Percentiles rank a stretch among this genome's conserved stretches.
Conservation (phyloP, 2,329 filamentous ascomycete species). For the Graphium sp. region DNA sequence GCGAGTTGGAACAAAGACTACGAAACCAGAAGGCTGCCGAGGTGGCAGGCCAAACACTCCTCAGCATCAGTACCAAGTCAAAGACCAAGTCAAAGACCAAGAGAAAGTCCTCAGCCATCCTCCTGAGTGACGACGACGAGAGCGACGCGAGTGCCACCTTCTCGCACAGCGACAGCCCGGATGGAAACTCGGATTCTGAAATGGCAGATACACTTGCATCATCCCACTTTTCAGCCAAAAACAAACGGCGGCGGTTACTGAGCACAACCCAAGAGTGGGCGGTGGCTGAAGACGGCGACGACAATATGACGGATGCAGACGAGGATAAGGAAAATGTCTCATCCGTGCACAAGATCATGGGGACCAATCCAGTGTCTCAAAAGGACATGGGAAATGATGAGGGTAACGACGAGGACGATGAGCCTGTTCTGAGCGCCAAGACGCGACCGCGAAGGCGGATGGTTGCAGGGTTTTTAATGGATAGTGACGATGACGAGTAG, state of each 20-base stretch:
- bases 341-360: too few relatives aligned
- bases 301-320: slow-evolving; percentile 8
- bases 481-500: slow-evolving; percentile 41
- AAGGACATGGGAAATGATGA: slow-evolving; percentile 12
- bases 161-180: slow-evolving; percentile 11
- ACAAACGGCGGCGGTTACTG: slow-evolving; percentile 21
- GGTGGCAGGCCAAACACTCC: slow-evolving; percentile 4
- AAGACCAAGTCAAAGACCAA: slow-evolving; percentile 18
- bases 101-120: slow-evolving; percentile 10
- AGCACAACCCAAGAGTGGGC: too few relatives aligned
- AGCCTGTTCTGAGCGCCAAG: slow-evolving; percentile 14
- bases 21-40: slow-evolving; percentile 6
- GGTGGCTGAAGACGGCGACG: slow-evolving; percentile 13
- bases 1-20: slow-evolving; percentile 40
- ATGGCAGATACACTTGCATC: slow-evolving; percentile 16
- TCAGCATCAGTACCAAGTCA: slow-evolving; percentile 35
- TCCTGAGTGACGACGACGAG: slow-evolving; percentile 12
- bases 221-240: slow-evolving; percentile 10
- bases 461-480: slow-evolving; percentile 36
- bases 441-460: slow-evolving; percentile 23
- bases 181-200: slow-evolving; percentile 13
- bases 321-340: slow-evolving; percentile 8
- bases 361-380: too few relatives aligned
- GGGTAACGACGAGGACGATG: slow-evolving; percentile 24
- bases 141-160: slow-evolving; percentile 11